A percentile compares a stretch with the other conserved stretches of the same genome.
Conservation (phyloP, 352 stramenopile species). For the Phytophthora pinifolia region DNA sequence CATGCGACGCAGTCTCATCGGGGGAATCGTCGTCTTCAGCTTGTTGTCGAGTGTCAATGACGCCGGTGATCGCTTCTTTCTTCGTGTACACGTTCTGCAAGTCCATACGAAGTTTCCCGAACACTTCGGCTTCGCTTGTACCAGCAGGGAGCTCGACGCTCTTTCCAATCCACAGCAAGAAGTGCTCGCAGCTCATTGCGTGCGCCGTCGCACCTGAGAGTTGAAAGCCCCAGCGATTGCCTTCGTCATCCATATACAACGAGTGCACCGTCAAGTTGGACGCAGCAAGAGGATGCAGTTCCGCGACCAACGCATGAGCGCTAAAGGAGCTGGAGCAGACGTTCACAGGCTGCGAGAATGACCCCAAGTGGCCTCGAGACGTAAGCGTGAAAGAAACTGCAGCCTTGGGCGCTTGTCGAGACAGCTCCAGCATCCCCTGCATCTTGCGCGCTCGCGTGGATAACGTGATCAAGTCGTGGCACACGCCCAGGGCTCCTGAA, state of each 20-base stretch:
- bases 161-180: slow-evolving; percentile 58
- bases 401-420: slow-evolving; percentile 25
- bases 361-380: slow-evolving; percentile 43
- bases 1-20: slow-evolving; percentile 1
- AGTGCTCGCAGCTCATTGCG: slow-evolving; percentile 59
- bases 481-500: slow-evolving; percentile 69
- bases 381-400: slow-evolving; percentile 53
- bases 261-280: slow-evolving; percentile 36
- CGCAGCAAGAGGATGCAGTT: slow-evolving; percentile 30
- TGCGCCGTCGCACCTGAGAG: slow-evolving; percentile 42
- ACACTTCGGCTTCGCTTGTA: slow-evolving; percentile 23
- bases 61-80: slow-evolving; percentile 43
- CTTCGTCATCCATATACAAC: slow-evolving; percentile 59
- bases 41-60: slow-evolving; percentile 26
- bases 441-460: slow-evolving; percentile 44
- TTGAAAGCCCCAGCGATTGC: slow-evolving; percentile 53
- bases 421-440: slow-evolving; percentile 54
- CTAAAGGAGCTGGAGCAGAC: slow-evolving; percentile 43
- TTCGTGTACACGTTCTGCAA: slow-evolving; percentile 55
- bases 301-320: slow-evolving; percentile 12
- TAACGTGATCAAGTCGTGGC: slow-evolving; percentile 49
- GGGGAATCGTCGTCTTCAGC: slow-evolving; percentile 5
- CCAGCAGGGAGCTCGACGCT: slow-evolving; percentile 20
- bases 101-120: slow-evolving; percentile 57
- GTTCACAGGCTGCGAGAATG: slow-evolving; percentile 65